These are phyloP conservation scores for Corynascus novoguineensis DNA, from an alignment of 495 filamentous ascomycete genomes.

Conservation along the genomic window DNA sequence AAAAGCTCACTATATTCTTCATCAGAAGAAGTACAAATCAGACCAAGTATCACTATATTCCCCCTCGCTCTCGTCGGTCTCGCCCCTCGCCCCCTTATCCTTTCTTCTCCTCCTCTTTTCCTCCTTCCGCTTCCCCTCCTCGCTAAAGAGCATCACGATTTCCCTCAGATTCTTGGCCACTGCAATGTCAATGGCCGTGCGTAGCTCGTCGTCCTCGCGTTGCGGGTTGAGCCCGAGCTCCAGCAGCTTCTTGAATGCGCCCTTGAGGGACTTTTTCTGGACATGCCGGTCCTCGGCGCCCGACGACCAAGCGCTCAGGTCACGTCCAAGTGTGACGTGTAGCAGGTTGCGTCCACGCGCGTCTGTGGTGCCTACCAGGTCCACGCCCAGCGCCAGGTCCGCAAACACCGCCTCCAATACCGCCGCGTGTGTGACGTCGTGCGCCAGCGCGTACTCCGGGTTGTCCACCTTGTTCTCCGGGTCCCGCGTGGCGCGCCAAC, in stretches of 20 bases:
- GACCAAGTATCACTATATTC: too few relatives aligned
- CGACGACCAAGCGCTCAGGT: background rate
- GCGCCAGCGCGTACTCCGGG: background rate
- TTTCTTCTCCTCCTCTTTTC: background rate
- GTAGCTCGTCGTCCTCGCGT: background rate
- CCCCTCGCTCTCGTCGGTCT: too few relatives aligned
- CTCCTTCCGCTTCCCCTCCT: slow-evolving; percentile 4
- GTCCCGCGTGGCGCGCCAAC: background rate
- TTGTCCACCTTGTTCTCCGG: background rate
- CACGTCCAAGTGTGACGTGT: background rate
- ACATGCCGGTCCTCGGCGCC: background rate
- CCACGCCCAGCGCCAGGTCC: background rate
- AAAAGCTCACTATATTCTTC: too few relatives aligned
- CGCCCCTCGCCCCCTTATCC: too few relatives aligned
- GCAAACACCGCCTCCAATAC: background rate
- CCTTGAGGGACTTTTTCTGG: background rate
- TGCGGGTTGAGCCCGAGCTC: slow-evolving; percentile 3
- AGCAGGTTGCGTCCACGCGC: background rate
- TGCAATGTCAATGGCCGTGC: slow-evolving; percentile 8
- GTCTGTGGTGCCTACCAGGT: background rate
- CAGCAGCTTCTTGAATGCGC: slow-evolving; percentile 1
- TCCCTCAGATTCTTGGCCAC: background rate
- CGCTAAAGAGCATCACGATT: slow-evolving; percentile 2
- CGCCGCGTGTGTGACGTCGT: background rate
- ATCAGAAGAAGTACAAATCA: too few relatives aligned